Conservation (phyloP, 2,329 filamentous ascomycete species). For the Torrubiellomyces zombiae region DNA sequence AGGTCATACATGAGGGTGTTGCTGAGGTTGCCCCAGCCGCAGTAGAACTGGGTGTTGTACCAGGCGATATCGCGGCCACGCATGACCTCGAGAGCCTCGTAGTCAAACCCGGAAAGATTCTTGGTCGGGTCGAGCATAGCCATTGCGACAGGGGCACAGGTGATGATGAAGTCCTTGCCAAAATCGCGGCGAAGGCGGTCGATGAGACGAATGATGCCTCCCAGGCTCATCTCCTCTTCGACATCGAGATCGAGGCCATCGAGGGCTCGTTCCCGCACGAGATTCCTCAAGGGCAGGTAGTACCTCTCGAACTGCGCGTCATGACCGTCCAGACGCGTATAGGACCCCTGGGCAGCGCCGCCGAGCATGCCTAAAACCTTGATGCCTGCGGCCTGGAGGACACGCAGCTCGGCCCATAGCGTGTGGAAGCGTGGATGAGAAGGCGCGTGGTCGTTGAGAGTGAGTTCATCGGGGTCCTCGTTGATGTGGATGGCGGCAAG, state of each 20-base stretch:
- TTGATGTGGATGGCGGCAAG: conserved; percentile 79
- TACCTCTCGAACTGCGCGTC: conserved; percentile 51
- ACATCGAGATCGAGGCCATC: conserved; percentile 66
- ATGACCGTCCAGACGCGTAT: conserved; percentile 36
- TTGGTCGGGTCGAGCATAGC: conserved; percentile 37
- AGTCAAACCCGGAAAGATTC: conserved; percentile 71
- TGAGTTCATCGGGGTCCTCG: conserved; percentile 44
- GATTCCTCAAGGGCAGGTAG: conserved; percentile 50
- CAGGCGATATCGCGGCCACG: conserved; percentile 53
- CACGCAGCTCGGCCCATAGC: conserved; percentile 62
- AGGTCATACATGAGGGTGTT: conserved; percentile 30
- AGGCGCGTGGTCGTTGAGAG: conserved; percentile 65
- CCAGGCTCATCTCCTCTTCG: conserved; percentile 57
- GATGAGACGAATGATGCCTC: conserved; percentile 49
- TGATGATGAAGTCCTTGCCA: conserved; percentile 55
- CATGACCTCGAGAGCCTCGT: conserved; percentile 54
- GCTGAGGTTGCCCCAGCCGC: conserved; percentile 55
- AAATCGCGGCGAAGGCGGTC: conserved; percentile 54
- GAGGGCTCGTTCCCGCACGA: conserved; percentile 43
- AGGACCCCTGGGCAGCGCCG: conserved; percentile 66
- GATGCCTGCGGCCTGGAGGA: conserved; percentile 56
- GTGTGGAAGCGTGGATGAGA: conserved; percentile 48
- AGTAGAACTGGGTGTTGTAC: conserved; percentile 92
- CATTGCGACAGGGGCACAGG: conserved; percentile 66
- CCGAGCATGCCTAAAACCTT: conserved; percentile 79